Conservation (phyloP, 2,329 filamentous ascomycete species). For the Fusarium beomiforme region DNA sequence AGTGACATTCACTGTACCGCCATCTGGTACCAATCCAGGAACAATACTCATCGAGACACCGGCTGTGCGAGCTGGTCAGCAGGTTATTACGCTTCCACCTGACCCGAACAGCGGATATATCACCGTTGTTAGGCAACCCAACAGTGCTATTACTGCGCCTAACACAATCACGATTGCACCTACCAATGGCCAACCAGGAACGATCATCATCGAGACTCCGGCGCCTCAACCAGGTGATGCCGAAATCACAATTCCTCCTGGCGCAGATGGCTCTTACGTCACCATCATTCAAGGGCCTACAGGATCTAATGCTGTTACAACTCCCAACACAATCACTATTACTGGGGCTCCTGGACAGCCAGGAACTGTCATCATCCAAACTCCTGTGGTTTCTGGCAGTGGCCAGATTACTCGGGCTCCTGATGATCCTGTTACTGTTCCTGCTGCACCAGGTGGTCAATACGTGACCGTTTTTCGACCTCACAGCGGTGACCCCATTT, state of each 20-base stretch:
- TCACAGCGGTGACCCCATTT: conserved; percentile 29
- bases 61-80: conserved; percentile 12
- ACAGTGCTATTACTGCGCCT: conserved; percentile 17
- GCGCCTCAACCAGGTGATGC: conserved; percentile 1
- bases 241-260: conserved; percentile 27
- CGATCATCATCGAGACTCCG: conserved; percentile 31
- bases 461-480: conserved; percentile 27
- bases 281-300: conserved; percentile 28
- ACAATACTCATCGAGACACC: conserved; percentile 31
- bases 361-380: conserved; percentile 31
- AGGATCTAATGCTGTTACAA: conserved; percentile 13
- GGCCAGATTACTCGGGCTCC: conserved; percentile 4
- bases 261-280: conserved; percentile 11
- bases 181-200: conserved; percentile 11
- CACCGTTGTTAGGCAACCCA: conserved; percentile 19
- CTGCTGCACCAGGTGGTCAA: conserved; percentile 6
- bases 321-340: conserved; percentile 21
- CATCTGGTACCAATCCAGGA: conserved; percentile 12
- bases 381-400: conserved; percentile 7
- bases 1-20: conserved; percentile 21
- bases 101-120: conserved; percentile 30
- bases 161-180: conserved; percentile 27
- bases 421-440: conserved; percentile 19
- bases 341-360: conserved; percentile 18
- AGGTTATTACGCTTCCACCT: conserved; percentile 23